Evolutionary conservation across 2,329 filamentous ascomycete genomes (phyloP).

Genomic region (Zarea fungicola): DNA sequence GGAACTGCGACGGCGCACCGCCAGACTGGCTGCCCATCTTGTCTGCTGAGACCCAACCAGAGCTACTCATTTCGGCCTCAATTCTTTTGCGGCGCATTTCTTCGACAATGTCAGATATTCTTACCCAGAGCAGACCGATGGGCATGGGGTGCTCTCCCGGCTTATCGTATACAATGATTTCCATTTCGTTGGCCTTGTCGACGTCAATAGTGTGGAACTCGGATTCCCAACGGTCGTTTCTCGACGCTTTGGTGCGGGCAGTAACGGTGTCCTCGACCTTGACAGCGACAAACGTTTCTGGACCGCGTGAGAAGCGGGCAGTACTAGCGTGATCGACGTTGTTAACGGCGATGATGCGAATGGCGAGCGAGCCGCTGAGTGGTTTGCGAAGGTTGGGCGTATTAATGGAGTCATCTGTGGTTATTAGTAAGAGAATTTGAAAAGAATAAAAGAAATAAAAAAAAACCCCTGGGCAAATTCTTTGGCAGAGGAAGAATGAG

Average conservation of each 20-base stretch:
- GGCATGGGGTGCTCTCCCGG: constrained; percentile 84
- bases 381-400: constrained; percentile 92
- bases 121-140: constrained; percentile 92
- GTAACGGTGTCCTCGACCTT: constrained; percentile 95
- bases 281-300: constrained; percentile 91
- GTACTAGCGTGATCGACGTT: constrained; percentile 91
- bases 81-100: constrained; percentile 97
- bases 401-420: constrained; percentile 93
- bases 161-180: constrained; percentile 96
- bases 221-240: constrained; percentile 86
- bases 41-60: constrained; percentile 95
- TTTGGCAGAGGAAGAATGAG: background rate
- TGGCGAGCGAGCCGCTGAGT: constrained; percentile 82
- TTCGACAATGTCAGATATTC: constrained; percentile 94
- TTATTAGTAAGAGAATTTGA: no score
- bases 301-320: constrained; percentile 78
- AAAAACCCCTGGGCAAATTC: constrained; percentile 2
- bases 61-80: constrained; percentile 88
- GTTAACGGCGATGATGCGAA: constrained; percentile 82
- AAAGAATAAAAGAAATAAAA: no score
- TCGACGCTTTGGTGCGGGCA: constrained; percentile 76
- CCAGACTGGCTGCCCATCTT: constrained; percentile 66
- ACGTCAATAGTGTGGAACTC: constrained; percentile 91
- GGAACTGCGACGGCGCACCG: constrained; percentile 50
- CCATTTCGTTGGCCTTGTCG: constrained; percentile 97